phyloP scores from a whole-genome alignment of 2,329 filamentous ascomycete species.

The Penicillium sclerotigenum region DNA sequence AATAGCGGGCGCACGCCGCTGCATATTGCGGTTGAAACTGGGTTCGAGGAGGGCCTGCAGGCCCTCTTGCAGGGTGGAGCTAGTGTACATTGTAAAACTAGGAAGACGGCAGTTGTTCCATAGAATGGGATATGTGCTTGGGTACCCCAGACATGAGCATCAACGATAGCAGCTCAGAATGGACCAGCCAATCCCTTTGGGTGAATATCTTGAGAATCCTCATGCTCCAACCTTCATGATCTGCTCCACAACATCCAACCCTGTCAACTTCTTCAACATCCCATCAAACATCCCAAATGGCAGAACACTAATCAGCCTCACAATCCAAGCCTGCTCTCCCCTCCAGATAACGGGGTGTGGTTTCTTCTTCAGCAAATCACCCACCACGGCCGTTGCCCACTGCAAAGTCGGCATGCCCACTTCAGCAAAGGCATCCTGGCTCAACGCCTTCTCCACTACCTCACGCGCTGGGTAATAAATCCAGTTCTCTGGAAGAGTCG shows the following conservation, averaged over 20 bases:
- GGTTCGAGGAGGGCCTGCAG: too few relatives aligned
- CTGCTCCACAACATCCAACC: background rate
- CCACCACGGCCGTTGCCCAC: background rate
- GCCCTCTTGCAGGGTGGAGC: too few relatives aligned
- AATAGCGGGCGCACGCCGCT: too few relatives aligned
- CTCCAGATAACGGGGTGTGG: background rate
- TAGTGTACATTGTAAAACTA: too few relatives aligned
- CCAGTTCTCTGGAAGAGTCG: too few relatives aligned
- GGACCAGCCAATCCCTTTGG: background rate
- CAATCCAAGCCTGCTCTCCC: background rate
- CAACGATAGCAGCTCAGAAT: too few relatives aligned
- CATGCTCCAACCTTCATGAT: background rate
- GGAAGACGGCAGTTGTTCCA: too few relatives aligned
- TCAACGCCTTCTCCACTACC: too few relatives aligned
- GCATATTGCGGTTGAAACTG: too few relatives aligned
- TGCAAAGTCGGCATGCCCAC: background rate
- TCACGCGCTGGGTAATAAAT: too few relatives aligned
- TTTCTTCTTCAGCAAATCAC: background rate
- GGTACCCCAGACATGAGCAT: too few relatives aligned
- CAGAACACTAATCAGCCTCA: background rate
- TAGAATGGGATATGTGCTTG: too few relatives aligned
- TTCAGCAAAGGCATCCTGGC: background rate
- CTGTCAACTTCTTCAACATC: background rate
- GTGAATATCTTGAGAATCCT: background rate
- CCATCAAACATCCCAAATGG: background rate